Base-by-base conservation (phyloP, 495 filamentous ascomycete genomes). In the Tuber microsphaerosporum region DNA sequence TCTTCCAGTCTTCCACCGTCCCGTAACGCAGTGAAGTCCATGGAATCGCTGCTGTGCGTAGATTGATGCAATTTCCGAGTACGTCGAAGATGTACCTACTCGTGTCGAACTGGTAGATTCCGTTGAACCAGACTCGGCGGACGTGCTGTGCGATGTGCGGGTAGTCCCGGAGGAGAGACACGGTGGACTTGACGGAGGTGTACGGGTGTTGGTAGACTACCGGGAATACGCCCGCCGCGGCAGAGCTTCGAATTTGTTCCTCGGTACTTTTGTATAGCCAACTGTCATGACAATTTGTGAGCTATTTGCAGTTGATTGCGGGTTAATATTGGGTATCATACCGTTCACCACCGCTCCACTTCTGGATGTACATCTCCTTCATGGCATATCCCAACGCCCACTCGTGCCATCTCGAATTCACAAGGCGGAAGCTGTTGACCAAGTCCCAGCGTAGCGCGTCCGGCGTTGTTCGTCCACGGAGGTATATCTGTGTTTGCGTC, bases 201-300 rank as follows among this genome's bases (percentile, higher is more conserved):
- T 85, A 88, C 14, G 88, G 88, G 79, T 89, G 85, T 41, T 85
- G 86, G 80, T 86, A 88, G 75, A 88, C 86, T 26, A 84, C 85
- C 1, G 83, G 84, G 71, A 84, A 84, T 61, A 82, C 83, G 22
- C 80, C 80, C 31, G 84, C 80, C 19, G 84, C 82, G 14, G 85
- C 71, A 45, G 84, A 82, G 74, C 61, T 65, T 37, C 85, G 84
- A 61, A 86, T 82, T 22, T 72, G 75, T 73, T 83, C 72, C 41
- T 85, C 84, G 73, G 88, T 82, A 17, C 74, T 75, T 79, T 82
- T 74, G 39, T 77, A 74, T 48, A 80, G 72, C 84, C 84, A 85
- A 77, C 84, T 82, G 37, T 46, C 34, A 42, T 19, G 65, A 71
- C 1, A 70, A 51, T 69, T 45, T 8, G 43, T 78, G 31, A 70